Evolutionary conservation across 1,139 yeast genomes (phyloP), one percentile per base, ranked within the genome.

Genomic region (Kodamaea arcana): DNA sequence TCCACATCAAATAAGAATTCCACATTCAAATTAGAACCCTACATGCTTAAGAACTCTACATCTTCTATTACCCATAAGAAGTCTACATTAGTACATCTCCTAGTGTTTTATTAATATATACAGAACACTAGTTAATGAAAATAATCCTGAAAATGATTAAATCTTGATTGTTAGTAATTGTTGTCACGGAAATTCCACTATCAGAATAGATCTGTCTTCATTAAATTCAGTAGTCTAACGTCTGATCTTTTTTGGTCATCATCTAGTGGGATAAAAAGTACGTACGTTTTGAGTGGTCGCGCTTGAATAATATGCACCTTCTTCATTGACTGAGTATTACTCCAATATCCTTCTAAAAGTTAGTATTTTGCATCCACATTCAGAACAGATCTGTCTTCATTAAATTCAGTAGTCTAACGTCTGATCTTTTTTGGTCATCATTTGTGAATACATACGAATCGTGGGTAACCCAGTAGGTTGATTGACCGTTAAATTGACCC

Each of bases 201-300:
- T 54, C 60, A 54, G 61, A 44, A 49, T 47, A 55, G 60, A 56
- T 47, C 36, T 52, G 36, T 56, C 61, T 57, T 54, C 62, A 56
- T 46, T 37, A 16, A 32, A 34, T 43, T 56, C 51, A 56, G 60
- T 50, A 56, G 61, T 56, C 61, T 56, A 56, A 56, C 60, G 59
- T 54, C 59, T 52, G 44, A 46, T 46, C 46, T 52, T 49, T 48
- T 54, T 49, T 35, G 35, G 46, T 58, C 65, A 59, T 61, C 66
- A 59, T 43, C 16, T 35, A 24, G 31, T 15, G 17, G 24, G 20
- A 12, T 24, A 20, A 10, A 27, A 20, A 4, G 17, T 12, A 16
- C 26, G 12, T 24, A 24, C 26, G 12, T 24, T 24, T 8, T 24
- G n/a, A n/a, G n/a, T n/a, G n/a, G n/a, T n/a, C n/a, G n/a, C 9